Percentiles rank a stretch among this genome's conserved stretches.
These are phyloP conservation scores for Claviceps humidiphila DNA, from an alignment of 2,329 filamentous ascomycete species.

Conservation along the genomic window DNA sequence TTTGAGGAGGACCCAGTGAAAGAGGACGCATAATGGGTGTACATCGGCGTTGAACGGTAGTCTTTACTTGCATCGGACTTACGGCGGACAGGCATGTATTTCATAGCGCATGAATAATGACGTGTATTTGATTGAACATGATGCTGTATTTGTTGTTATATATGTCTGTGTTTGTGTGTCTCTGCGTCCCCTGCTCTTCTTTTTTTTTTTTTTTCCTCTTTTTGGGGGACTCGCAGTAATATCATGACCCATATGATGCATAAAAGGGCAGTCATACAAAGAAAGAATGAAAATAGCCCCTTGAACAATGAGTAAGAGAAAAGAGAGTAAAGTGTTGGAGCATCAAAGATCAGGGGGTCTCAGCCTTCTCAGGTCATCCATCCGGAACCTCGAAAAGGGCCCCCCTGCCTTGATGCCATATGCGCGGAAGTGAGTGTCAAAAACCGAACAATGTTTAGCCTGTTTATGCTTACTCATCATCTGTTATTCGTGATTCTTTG, in stretches of 20 bases:
- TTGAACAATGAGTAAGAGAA: too few relatives aligned
- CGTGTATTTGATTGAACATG: background rate
- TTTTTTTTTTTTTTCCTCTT: background rate
- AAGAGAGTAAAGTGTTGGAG: too few relatives aligned
- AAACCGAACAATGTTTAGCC: too few relatives aligned
- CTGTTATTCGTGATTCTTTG: background rate
- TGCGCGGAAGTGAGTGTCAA: background rate
- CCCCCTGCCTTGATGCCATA: too few relatives aligned
- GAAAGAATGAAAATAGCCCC: too few relatives aligned
- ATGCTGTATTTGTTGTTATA: background rate
- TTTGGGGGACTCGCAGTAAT: too few relatives aligned
- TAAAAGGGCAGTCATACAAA: too few relatives aligned
- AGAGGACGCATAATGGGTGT: slow-evolving; percentile 13
- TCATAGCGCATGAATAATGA: background rate
- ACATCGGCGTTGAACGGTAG: background rate
- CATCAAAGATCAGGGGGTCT: too few relatives aligned
- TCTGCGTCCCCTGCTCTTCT: background rate
- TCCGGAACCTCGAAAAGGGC: too few relatives aligned
- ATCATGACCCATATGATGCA: too few relatives aligned
- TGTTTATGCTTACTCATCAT: background rate
- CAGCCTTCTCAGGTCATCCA: too few relatives aligned
- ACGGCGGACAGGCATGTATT: slow-evolving; percentile 2
- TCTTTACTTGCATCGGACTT: slow-evolving; percentile 5
- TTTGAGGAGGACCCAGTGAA: slow-evolving; percentile 43
- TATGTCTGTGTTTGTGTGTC: too few relatives aligned